Conservation (phyloP, 768 basidiomycete genomes). For the Sutorius australiensis region DNA sequence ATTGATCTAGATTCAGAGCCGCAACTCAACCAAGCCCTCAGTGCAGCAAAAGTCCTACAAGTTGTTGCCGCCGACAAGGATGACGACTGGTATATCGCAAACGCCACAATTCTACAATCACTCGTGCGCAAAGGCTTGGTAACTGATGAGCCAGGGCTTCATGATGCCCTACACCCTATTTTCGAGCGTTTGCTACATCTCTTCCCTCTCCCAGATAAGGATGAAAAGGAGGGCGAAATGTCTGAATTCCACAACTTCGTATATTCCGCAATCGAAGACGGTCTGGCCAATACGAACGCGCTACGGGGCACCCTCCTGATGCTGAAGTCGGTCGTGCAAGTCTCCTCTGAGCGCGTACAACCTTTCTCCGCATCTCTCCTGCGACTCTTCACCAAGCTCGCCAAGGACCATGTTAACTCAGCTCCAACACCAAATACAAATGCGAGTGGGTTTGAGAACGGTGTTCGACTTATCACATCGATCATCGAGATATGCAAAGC, state of each 20-base stretch:
- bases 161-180: conserved; percentile 78
- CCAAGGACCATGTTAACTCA: conserved; percentile 80
- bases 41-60: conserved; percentile 84
- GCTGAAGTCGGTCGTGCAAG: conserved; percentile 79
- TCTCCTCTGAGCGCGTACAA: conserved; percentile 80
- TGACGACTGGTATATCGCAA: conserved; percentile 73
- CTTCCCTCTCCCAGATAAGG: conserved; percentile 76
- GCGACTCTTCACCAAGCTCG: conserved; percentile 79
- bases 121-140: conserved; percentile 85
- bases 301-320: conserved; percentile 81
- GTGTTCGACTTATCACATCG: conserved; percentile 64
- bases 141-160: conserved; percentile 73
- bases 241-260: conserved; percentile 78
- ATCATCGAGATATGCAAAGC: conserved; percentile 84
- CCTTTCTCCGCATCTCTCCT: conserved; percentile 70
- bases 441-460: conserved; percentile 51
- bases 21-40: conserved; percentile 64
- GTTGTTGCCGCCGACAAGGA: conserved; percentile 80
- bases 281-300: conserved; percentile 66
- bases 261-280: conserved; percentile 70
- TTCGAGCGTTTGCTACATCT: conserved; percentile 76
- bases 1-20: conserved; percentile 68
- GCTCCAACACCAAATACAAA: conserved; percentile 27
- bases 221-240: conserved; percentile 65
- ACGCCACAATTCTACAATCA: conserved; percentile 70